Percentiles rank a stretch among this genome's conserved stretches.
Conservation (phyloP, 148 eudicot species). For the Spergularia marina region DNA sequence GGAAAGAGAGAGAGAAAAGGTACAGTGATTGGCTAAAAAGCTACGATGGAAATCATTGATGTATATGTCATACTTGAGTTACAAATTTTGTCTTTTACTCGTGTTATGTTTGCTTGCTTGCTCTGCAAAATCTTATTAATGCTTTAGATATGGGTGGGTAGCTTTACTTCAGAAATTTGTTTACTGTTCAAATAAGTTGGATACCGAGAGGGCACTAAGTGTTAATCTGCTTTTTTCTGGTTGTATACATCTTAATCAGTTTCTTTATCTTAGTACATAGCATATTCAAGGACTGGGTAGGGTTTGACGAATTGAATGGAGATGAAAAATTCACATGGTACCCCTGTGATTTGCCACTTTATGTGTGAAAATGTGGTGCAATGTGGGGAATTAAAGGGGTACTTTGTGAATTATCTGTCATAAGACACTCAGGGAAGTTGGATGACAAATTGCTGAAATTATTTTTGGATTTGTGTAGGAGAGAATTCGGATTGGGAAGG, state of each 20-base stretch:
- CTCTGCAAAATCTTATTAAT: not conserved
- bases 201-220: not conserved
- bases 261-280: too few species aligned
- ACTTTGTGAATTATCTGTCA: not conserved
- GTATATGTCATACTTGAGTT: not conserved
- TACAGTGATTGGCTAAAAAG: conserved; percentile 19
- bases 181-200: not conserved
- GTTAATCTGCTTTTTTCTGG: too few species aligned
- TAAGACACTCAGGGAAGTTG: not conserved
- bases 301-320: too few species aligned
- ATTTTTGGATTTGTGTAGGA: conserved; percentile 46
- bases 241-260: too few species aligned
- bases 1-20: conserved; percentile 98
- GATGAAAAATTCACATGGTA: too few species aligned
- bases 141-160: not conserved
- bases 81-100: not conserved
- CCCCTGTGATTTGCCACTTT: too few species aligned
- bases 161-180: not conserved
- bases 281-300: too few species aligned
- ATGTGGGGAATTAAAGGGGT: too few species aligned
- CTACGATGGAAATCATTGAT: not conserved
- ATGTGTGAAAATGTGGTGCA: too few species aligned
- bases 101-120: not conserved
- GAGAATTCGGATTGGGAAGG: conserved; percentile 92
- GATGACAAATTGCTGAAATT: not conserved